Conservation (phyloP, 441 rosid genomes). For the Capsella rubella region DNA sequence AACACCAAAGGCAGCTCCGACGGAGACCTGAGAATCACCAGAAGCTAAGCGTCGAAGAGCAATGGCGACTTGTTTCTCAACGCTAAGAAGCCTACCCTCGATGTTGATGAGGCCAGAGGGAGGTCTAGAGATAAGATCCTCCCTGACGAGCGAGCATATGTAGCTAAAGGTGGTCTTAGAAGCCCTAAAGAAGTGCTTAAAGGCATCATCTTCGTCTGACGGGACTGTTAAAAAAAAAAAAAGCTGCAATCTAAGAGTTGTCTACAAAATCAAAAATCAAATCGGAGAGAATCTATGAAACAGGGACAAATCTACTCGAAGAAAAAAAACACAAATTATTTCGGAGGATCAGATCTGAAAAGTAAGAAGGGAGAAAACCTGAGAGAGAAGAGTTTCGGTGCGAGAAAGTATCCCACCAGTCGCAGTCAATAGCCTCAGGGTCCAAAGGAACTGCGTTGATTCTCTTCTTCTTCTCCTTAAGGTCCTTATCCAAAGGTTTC, state of each 20-base stretch:
- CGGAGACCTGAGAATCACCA: conserved; percentile 95
- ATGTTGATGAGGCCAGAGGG: conserved; percentile 96
- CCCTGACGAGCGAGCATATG: conserved; percentile 85
- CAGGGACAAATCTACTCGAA: background rate
- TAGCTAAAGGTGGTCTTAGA: conserved; percentile 83
- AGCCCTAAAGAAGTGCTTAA: conserved; percentile 87
- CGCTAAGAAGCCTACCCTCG: conserved; percentile 94
- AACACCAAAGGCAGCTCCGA: conserved; percentile 90
- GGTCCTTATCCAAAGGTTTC: conserved; percentile 58
- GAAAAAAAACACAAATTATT: too few relatives aligned
- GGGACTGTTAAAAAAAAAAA: conserved; percentile 46
- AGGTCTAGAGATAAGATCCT: conserved; percentile 90
- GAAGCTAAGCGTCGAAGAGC: conserved; percentile 90
- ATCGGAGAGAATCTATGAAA: background rate
- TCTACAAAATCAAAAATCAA: too few relatives aligned
- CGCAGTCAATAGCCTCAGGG: conserved; percentile 75
- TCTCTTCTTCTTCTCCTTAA: conserved; percentile 55
- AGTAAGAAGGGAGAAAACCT: conserved; percentile 50
- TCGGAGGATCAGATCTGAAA: too few relatives aligned
- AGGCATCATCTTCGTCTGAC: conserved; percentile 75
- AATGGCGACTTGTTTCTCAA: conserved; percentile 95
- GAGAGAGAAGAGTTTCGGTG: conserved; percentile 70
- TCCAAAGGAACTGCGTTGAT: conserved; percentile 58
- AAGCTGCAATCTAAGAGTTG: conserved; percentile 4
- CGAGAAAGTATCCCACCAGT: conserved; percentile 95